Evolutionary conservation across 192 early-diverging fungal species (phyloP), one percentile per base, ranked within the genome.

Genomic region (Umbelopsis isabellina): DNA sequence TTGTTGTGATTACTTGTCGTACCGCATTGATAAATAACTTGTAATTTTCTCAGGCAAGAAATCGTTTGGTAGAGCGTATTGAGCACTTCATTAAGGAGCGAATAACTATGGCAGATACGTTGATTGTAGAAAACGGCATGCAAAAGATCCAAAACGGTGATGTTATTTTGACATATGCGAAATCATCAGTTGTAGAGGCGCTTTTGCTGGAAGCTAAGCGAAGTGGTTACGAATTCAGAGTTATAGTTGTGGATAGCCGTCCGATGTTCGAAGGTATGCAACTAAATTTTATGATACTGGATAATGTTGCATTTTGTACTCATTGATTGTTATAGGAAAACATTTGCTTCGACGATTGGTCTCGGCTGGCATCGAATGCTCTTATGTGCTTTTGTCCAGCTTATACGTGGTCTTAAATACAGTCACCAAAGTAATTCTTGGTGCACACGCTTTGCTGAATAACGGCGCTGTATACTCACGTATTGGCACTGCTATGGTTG

Each of bases 381-480:
- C 91, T 3, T 94, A 95, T 72, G 78, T 88, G 6, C 72, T 89
- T 15, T 72, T 88, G 48, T 90, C 89, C 22, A 88, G 88, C 20
- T 69, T 92, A 47, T 88, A 90, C 66, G 88, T 88, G 74, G 87
- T 93, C 10, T 91, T 99, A 85, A 85, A 88, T 20, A 87, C 92
- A 65, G 95, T 90, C 10, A 91, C 95, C 50, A 98, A 98, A 83
- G 94, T 98, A 10, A 89, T 99, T 64, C 74, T 99, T 73, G 97
- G 98, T n/a, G 95, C 96, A 18, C 91, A 94, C 69, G 90, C 95
- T 1, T 79, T 99, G 33, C 84, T 97, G 65, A 90, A 92, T 46
- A 98, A 99, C 78, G 98, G 98, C 18, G 92, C 94, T 8, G 78
- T 97, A 66, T 89, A 98, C 73, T 91, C 94, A 13, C 88, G 97